Conservation (phyloP, 2,329 filamentous ascomycete species). For the Pleomassaria siparia region DNA sequence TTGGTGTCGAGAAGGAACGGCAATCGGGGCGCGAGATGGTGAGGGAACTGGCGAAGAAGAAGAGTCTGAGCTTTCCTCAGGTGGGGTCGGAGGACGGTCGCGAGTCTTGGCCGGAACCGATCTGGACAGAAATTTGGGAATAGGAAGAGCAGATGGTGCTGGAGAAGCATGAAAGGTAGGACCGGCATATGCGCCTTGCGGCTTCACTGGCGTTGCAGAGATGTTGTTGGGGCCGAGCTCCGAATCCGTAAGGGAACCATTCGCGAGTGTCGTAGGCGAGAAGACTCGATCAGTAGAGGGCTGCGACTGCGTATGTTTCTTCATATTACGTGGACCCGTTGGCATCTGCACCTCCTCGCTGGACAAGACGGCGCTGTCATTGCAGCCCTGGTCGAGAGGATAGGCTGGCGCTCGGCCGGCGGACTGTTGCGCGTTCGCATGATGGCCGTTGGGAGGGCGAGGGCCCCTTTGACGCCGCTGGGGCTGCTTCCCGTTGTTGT, state of each 20-base stretch:
- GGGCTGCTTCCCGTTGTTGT: conserved; percentile 27
- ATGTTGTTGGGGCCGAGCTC: conserved; percentile 22
- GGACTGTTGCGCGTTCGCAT: conserved; percentile 21
- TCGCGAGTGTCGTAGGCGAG: conserved; percentile 16
- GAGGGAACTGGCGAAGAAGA: conserved; percentile 44
- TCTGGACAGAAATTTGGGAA: conserved; percentile 84
- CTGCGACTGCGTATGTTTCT: conserved; percentile 36
- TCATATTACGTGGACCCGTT: conserved; percentile 24
- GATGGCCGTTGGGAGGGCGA: conserved; percentile 32
- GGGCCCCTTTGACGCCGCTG: conserved; percentile 36
- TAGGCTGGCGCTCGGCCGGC: conserved; percentile 13
- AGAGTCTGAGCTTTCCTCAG: conserved; percentile 49
- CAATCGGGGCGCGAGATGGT: conserved; percentile 53
- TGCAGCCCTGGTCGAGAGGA: conserved; percentile 16
- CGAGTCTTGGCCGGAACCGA: conserved; percentile 62
- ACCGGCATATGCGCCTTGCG: conserved; percentile 73
- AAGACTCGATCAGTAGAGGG: conserved; percentile 30
- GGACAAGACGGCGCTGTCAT: conserved; percentile 30
- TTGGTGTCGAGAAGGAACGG: conserved; percentile 48
- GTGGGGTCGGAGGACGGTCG: conserved; percentile 51
- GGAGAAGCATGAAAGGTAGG: conserved; percentile 95
- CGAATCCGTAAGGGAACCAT: conserved; percentile 30
- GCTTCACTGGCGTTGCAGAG: conserved; percentile 36
- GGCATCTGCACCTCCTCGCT: conserved; percentile 31
- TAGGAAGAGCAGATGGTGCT: conserved; percentile 83